A percentile compares a stretch with the other conserved stretches of the same genome.
phyloP scores from a whole-genome alignment of 768 basidiomycete genomes.

The Trametes cinnabarina region DNA sequence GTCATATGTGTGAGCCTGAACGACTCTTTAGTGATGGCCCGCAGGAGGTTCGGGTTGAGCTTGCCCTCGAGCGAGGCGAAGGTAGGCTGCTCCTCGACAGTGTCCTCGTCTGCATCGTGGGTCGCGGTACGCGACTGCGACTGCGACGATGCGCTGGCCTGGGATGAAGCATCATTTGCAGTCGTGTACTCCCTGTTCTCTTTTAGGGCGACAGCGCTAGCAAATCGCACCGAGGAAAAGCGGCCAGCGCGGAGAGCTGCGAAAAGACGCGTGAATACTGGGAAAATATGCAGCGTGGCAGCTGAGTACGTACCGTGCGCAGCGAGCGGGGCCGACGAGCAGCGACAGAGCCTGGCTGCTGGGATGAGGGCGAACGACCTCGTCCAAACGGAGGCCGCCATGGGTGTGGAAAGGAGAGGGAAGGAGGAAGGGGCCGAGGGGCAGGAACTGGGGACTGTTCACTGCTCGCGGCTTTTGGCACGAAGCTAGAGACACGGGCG shows the following conservation, averaged over 20 bases:
- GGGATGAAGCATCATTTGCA: too few species aligned
- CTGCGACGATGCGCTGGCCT: neutral
- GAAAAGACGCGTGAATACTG: neutral
- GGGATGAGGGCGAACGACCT: neutral
- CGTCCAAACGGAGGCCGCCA: constrained; percentile 17
- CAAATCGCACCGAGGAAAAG: constrained; percentile 2
- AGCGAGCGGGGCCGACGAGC: neutral
- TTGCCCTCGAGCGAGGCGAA: constrained; percentile 40
- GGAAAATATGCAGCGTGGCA: neutral
- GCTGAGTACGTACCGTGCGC: neutral
- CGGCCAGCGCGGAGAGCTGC: constrained; percentile 14
- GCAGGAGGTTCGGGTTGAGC: constrained; percentile 39
- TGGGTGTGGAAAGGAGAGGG: neutral
- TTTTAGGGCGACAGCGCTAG: neutral
- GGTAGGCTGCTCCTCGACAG: constrained; percentile 17
- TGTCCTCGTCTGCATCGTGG: neutral
- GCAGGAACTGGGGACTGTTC: neutral
- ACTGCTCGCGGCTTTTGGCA: constrained; percentile 9
- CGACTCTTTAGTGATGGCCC: constrained; percentile 60
- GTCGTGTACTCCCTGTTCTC: neutral
- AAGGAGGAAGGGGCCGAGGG: neutral
- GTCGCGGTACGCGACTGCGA: neutral
- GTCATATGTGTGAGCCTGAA: constrained; percentile 75
- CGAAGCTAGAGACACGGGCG: neutral
- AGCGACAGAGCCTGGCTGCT: constrained; percentile 10